These are phyloP conservation scores for Yarrowia sp. DNA, from an alignment of 805 yeast genomes.

Conservation along the genomic window DNA sequence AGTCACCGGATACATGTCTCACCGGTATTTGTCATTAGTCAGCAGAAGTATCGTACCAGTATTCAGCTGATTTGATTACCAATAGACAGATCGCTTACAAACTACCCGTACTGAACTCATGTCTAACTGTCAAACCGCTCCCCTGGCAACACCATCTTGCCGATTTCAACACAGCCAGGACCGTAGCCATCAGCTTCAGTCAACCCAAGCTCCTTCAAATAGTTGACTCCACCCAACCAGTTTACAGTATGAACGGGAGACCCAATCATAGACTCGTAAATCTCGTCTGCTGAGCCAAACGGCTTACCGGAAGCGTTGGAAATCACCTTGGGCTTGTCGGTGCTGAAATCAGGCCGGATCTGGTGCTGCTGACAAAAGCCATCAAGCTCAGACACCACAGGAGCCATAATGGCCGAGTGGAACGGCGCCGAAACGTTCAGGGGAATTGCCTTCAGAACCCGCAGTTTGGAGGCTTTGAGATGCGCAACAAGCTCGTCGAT, in stretches of 20 bases:
- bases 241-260: constrained; percentile 5
- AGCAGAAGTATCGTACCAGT: too few relatives aligned
- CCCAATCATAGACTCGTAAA: constrained; percentile 1
- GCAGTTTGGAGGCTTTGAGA: background rate
- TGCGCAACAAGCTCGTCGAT: background rate
- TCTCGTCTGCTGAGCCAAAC: background rate
- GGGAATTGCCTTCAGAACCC: background rate
- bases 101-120: too few relatives aligned
- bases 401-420: background rate
- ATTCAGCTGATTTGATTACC: too few relatives aligned
- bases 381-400: constrained; percentile 1
- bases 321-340: background rate
- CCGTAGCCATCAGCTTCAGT: background rate
- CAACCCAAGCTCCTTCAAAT: background rate
- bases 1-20: too few relatives aligned
- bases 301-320: constrained; percentile 16
- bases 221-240: background rate
- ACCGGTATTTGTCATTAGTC: too few relatives aligned
- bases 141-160: constrained; percentile 7
- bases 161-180: background rate
- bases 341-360: background rate
- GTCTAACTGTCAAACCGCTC: background rate
- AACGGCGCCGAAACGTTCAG: constrained; percentile 19
- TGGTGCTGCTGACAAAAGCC: background rate
- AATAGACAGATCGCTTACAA: too few relatives aligned